Evolutionary conservation across 768 basidiomycete genomes (phyloP).

Genomic region (Amanita rimosa): DNA sequence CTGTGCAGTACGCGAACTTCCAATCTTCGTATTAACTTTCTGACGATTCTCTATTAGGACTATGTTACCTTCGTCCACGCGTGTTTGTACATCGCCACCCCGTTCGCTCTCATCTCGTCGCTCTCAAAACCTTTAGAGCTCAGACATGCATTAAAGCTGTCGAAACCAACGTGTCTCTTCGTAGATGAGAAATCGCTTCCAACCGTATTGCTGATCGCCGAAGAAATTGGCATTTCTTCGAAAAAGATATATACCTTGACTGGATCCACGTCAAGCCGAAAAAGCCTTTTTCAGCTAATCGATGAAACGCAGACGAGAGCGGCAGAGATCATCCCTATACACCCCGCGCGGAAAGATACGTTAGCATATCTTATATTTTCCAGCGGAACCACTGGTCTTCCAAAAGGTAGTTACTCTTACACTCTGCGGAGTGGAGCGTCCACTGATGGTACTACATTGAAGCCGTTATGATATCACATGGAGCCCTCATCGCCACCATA

Average conservation of each 20-base stretch:
- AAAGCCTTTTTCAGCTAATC: constrained; percentile 34
- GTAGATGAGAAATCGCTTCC: constrained; percentile 22
- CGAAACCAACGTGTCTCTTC: constrained; percentile 23
- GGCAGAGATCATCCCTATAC: constrained; percentile 29
- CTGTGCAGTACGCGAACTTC: constrained; percentile 36
- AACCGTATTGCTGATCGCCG: constrained; percentile 19
- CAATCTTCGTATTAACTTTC: background rate
- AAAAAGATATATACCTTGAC: constrained; percentile 40
- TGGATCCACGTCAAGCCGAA: constrained; percentile 26
- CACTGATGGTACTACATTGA: background rate
- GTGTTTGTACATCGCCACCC: constrained; percentile 19
- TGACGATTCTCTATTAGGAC: constrained; percentile 14
- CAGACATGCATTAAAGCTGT: constrained; percentile 21
- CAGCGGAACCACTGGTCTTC: constrained; percentile 67
- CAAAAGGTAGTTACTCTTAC: constrained; percentile 40
- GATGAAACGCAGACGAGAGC: constrained; percentile 22
- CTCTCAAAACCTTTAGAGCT: constrained; percentile 27
- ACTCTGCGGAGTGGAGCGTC: background rate
- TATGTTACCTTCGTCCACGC: constrained; percentile 23
- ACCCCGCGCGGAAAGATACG: constrained; percentile 36
- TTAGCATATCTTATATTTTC: constrained; percentile 67
- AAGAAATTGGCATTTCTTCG: constrained; percentile 22
- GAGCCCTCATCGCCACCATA: constrained; percentile 40
- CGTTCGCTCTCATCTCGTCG: constrained; percentile 23
- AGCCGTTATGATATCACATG: constrained; percentile 69